Evolutionary conservation across 768 basidiomycete species (phyloP), one percentile per base, ranked within the genome.

Genomic region (Rhizopogon vesiculosus): DNA sequence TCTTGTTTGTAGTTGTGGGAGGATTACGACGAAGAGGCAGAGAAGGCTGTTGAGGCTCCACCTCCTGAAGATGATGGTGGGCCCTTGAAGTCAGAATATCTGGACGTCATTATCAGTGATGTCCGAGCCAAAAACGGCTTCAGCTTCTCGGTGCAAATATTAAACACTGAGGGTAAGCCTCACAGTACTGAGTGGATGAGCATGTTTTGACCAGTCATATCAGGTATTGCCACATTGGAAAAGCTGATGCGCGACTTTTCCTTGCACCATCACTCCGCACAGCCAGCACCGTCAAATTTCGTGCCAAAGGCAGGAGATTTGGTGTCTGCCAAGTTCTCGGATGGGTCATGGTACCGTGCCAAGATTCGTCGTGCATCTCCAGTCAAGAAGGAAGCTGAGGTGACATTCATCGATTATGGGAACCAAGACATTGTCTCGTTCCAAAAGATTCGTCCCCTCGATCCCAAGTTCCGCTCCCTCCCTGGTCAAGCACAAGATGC

Each of bases 401-500:
- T 99, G 35, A 86, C 87, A 7, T 98, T 98, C 74, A 95, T 98
- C 62, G 89, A 92, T 68, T 92, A 96, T 66, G 96, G 96, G 33
- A 98, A 99, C 70, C 90, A 94, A 70, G 93, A 96, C 65, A 89
- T 80, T 2, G 77, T 98, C 10, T 72, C 87, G 4, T 98, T 92
- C 71, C 73, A 82, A n/a, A 76, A 87, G 60, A 85, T 97, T 58
- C 83, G 97, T 22, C 94, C 95, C 3, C 80, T 99, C 46, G 95
- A 98, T 62, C 73, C 85, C 22, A 87, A 87, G 68, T 98, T 98
- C 83, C 89, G 90, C 61, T 79, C 87, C 8, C 79, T 99, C 8
- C 86, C 92, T 31, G 91, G 93, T 19, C 95, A 98, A 70, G 96
- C 96, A 7, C 91, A 93, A 56, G 96, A 98, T 42, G 95, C 96